Evolutionary conservation across 257 asterid genomes (phyloP).

Genomic region (Ophiorrhiza pumila): DNA sequence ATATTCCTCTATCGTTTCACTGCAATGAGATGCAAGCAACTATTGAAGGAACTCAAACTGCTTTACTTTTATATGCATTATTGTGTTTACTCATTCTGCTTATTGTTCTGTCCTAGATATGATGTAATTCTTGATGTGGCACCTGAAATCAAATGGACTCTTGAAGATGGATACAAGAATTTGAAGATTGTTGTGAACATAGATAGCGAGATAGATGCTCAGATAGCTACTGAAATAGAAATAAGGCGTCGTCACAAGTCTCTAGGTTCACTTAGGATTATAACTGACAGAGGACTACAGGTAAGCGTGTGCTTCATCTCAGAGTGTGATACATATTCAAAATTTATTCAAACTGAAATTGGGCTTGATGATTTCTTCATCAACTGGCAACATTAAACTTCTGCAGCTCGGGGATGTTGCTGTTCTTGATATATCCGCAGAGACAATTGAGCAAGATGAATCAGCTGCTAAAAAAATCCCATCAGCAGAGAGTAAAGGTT

Average conservation of each 20-base stretch:
- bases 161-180: constrained; percentile 88
- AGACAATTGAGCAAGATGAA: constrained; percentile 71
- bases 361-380: neutral
- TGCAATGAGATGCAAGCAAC: neutral
- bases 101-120: constrained; percentile 45
- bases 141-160: constrained; percentile 86
- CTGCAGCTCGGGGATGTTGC: constrained; percentile 90
- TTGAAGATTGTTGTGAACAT: constrained; percentile 83
- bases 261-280: constrained; percentile 72
- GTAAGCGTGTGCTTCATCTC: constrained; percentile 27
- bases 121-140: constrained; percentile 84
- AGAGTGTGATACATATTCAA: neutral
- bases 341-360: neutral
- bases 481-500: constrained; percentile 97
- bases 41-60: neutral
- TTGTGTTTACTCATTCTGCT: constrained; percentile 17
- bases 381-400: constrained; percentile 18
- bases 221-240: constrained; percentile 71
- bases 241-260: constrained; percentile 73
- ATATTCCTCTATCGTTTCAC: neutral
- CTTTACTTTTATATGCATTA: constrained; percentile 6
- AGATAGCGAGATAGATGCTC: constrained; percentile 83
- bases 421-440: constrained; percentile 82
- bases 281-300: constrained; percentile 82
- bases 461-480: constrained; percentile 62